These are phyloP conservation scores for Cladophialophora chaetospira DNA, from an alignment of 2,329 filamentous ascomycete species.

Conservation along the genomic window DNA sequence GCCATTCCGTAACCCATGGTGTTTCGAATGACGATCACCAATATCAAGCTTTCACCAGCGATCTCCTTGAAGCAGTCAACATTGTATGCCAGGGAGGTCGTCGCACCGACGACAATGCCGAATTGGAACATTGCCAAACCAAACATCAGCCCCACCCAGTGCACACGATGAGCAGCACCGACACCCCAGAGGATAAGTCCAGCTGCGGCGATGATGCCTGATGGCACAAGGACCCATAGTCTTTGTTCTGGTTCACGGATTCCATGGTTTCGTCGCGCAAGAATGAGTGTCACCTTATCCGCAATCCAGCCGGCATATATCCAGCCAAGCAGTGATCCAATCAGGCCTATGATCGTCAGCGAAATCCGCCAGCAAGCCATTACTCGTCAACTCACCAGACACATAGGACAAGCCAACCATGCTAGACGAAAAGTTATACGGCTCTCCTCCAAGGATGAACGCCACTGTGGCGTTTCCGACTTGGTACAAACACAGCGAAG, in stretches of 20 bases:
- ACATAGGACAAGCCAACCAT: constrained; percentile 14
- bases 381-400: neutral
- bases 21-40: constrained; percentile 54
- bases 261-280: constrained; percentile 31
- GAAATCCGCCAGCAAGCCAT: neutral
- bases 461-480: constrained; percentile 4
- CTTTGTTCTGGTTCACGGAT: constrained; percentile 36
- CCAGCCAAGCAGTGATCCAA: constrained; percentile 28
- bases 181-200: constrained; percentile 56
- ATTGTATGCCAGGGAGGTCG: constrained; percentile 49
- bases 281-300: constrained; percentile 31
- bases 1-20: constrained; percentile 35
- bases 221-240: constrained; percentile 35
- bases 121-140: constrained; percentile 37
- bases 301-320: constrained; percentile 30
- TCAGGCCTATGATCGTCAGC: constrained; percentile 21
- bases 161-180: constrained; percentile 51
- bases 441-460: neutral
- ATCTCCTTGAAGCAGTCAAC: constrained; percentile 55
- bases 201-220: constrained; percentile 47
- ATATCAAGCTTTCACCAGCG: constrained; percentile 53
- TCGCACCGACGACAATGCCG: constrained; percentile 44
- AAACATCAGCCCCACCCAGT: constrained; percentile 53
- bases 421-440: constrained; percentile 7
- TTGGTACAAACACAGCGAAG: constrained; percentile 3